Evolutionary conservation across 179 eudicot genomes (phyloP).

Genomic region (Carnegiea gigantea): DNA sequence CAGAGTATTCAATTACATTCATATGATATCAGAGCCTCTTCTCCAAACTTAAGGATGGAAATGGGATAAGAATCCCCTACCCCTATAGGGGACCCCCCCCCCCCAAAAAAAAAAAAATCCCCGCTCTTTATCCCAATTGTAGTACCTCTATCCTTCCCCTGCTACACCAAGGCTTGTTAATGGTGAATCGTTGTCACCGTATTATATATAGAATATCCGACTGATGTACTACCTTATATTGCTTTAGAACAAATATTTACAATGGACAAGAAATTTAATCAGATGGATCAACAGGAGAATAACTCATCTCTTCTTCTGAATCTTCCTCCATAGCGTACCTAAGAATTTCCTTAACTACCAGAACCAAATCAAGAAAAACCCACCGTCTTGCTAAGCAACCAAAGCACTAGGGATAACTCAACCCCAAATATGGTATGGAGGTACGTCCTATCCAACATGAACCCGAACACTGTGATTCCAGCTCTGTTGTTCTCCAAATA

Average conservation of each 20-base stretch:
- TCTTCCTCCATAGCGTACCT: background rate
- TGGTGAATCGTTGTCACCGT: too few species aligned
- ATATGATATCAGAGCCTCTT: too few species aligned
- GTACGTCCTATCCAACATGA: conserved; percentile 83
- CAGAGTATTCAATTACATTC: too few species aligned
- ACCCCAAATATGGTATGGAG: conserved; percentile 73
- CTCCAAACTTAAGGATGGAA: too few species aligned
- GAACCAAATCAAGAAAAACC: conserved; percentile 49
- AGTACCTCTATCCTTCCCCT: too few species aligned
- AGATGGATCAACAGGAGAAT: background rate
- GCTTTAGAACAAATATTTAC: conserved; percentile 4
- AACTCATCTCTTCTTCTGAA: background rate
- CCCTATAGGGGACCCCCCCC: too few species aligned
- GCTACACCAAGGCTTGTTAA: too few species aligned
- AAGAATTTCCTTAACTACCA: background rate
- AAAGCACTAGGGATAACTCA: conserved; percentile 71
- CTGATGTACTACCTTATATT: background rate
- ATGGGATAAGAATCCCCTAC: too few species aligned
- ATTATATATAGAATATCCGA: too few species aligned
- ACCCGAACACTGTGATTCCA: conserved; percentile 89
- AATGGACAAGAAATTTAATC: background rate
- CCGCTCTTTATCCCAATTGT: too few species aligned
- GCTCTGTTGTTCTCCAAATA: conserved; percentile 84
- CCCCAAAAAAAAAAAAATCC: too few species aligned
- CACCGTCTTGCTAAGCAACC: conserved; percentile 89